Evolutionary conservation across 345 rosid species (phyloP).

Genomic region (Reutealis trisperma): DNA sequence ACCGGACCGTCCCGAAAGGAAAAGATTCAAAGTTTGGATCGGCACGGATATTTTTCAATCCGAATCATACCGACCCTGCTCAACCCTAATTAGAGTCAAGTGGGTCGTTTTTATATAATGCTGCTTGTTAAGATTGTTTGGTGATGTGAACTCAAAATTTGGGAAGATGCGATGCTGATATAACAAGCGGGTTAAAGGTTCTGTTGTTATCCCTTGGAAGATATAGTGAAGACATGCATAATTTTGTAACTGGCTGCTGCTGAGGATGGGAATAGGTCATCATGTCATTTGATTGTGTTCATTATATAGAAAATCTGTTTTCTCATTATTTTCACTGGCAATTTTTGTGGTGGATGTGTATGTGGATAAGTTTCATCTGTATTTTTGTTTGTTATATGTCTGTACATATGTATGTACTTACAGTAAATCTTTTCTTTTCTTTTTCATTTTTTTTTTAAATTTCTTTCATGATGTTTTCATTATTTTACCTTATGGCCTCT

Average conservation of each 20-base stretch:
- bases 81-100: no score
- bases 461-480: not conserved
- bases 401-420: not conserved
- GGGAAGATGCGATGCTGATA: no score
- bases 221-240: not conserved
- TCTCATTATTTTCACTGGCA: not conserved
- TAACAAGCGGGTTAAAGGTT: no score
- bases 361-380: not conserved
- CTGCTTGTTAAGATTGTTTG: no score
- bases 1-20: no score
- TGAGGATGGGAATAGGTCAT: not conserved
- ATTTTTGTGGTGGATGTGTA: not conserved
- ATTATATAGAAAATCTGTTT: not conserved
- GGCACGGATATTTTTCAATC: no score
- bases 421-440: not conserved
- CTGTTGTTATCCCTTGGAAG: not conserved
- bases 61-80: no score
- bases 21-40: no score
- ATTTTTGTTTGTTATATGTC: not conserved
- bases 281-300: not conserved
- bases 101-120: no score
- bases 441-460: not conserved
- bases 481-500: not conserved
- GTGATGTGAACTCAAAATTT: no score
- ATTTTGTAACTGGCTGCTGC: not conserved